Conservation (phyloP, 768 basidiomycete species). For the Candolleomyces aberdarensis region DNA sequence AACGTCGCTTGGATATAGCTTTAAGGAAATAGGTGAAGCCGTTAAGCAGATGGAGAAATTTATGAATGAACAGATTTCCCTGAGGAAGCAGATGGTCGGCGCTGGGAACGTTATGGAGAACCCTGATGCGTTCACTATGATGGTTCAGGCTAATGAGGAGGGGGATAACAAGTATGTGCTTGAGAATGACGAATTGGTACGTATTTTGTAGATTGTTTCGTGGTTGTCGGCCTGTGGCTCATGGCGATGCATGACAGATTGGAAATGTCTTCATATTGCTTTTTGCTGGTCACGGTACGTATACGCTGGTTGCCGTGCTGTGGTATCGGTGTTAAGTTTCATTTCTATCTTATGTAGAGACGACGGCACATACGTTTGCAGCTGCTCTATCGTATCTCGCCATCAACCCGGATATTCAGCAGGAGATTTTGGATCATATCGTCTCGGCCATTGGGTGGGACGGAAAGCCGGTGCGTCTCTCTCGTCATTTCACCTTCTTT, state of each 20-base stretch:
- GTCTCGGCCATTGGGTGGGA: slow-evolving; percentile 30
- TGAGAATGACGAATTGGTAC: slow-evolving; percentile 38
- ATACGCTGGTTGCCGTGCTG: not conserved
- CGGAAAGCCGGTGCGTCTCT: slow-evolving; percentile 26
- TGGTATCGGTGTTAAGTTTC: not conserved
- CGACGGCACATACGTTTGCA: slow-evolving; percentile 47
- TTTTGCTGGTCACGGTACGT: slow-evolving; percentile 56
- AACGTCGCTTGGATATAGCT: slow-evolving; percentile 15
- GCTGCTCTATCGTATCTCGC: slow-evolving; percentile 46
- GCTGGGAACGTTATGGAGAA: not conserved
- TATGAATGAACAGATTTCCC: slow-evolving; percentile 35
- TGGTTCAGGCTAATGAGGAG: slow-evolving; percentile 46
- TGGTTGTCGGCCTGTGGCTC: not conserved
- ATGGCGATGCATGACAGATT: slow-evolving; percentile 28
- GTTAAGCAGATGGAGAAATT: slow-evolving; percentile 29
- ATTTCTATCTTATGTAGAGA: slow-evolving; percentile 31
- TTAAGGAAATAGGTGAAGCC: slow-evolving; percentile 25
- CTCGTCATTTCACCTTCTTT: not conserved
- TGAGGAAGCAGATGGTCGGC: slow-evolving; percentile 28
- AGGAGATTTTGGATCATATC: slow-evolving; percentile 47
- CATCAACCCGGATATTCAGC: slow-evolving; percentile 43
- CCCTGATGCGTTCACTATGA: slow-evolving; percentile 38
- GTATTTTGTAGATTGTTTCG: slow-evolving; percentile 4
- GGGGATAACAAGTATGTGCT: slow-evolving; percentile 36
- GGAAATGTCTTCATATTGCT: slow-evolving; percentile 52